These are phyloP conservation scores for Cercospora citrullina DNA, from an alignment of 2,329 filamentous ascomycete species.

Conservation along the genomic window DNA sequence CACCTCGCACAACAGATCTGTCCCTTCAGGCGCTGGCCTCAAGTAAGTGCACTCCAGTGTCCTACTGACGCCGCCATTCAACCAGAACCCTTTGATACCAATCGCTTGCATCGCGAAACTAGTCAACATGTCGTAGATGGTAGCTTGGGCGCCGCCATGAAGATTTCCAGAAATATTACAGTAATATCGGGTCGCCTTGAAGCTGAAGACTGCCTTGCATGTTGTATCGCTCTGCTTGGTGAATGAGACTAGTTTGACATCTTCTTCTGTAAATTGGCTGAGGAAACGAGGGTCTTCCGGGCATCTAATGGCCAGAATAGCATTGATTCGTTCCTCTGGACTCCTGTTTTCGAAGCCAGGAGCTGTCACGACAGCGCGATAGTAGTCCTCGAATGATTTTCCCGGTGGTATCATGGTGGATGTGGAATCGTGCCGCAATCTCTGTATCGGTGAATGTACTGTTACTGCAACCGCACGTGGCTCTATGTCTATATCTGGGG, in stretches of 20 bases:
- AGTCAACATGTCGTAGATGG: constrained; percentile 56
- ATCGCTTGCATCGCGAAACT: constrained; percentile 39
- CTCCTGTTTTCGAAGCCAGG: constrained; percentile 24
- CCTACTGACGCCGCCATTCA: constrained; percentile 46
- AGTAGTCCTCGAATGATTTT: constrained; percentile 15
- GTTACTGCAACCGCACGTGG: not conserved
- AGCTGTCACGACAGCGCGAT: constrained; percentile 2
- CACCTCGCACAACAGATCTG: constrained; percentile 45
- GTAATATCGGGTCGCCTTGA: constrained; percentile 48
- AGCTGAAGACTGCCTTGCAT: constrained; percentile 45
- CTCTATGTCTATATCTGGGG: not conserved
- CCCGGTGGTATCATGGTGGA: constrained; percentile 21
- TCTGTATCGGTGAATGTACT: not conserved
- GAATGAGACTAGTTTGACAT: constrained; percentile 35
- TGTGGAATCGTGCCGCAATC: not conserved
- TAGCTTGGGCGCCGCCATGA: constrained; percentile 56
- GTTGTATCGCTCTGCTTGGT: constrained; percentile 40
- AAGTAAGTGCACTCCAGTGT: constrained; percentile 51
- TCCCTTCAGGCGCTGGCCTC: constrained; percentile 44
- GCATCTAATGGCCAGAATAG: constrained; percentile 20
- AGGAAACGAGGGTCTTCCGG: constrained; percentile 24
- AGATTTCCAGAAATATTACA: constrained; percentile 52
- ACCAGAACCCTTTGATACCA: constrained; percentile 42
- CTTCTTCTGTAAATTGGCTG: constrained; percentile 27
- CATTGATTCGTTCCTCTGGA: constrained; percentile 31